Base-by-base conservation (phyloP, 2,329 filamentous ascomycete genomes). In the Xylariaceae sp. region DNA sequence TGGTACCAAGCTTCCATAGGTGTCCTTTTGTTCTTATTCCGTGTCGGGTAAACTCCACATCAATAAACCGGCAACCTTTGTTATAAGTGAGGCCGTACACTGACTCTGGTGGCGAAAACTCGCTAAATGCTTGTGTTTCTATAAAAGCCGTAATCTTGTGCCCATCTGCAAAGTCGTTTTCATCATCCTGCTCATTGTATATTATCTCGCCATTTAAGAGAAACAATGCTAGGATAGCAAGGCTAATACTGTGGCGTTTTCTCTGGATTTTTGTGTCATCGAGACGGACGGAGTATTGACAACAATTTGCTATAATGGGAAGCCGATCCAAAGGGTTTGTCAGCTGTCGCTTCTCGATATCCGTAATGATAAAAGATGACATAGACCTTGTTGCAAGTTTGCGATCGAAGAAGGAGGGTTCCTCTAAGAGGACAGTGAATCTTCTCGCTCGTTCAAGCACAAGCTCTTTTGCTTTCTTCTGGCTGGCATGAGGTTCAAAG, bases 71-170 rank as follows among this genome's bases (percentile, higher is more conserved):
- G 19, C 53, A 53, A 4, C 53, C 26, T 37, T 56, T 60, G 31
- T 60, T 56, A 26, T 34, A 60, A 4, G 48, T 61, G 24, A 54
- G 39, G 8, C 31, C 17, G 3, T 28, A 1, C 24, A 1, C 4
- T 23, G 6, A 14, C 5, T 3, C 84, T 88, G 75, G 56, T 12
- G 46, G 33, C 8, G 9, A 26, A 23, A 29, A 29, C n/a, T 9
- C n/a, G 36, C 43, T 23, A 12, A 55, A 54, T 4, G 41, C 28
- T n/a, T 47, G 26, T 4, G 16, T n/a, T 3, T 44, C 34, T 2
- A 59, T 29, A 23, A 51, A 55, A 3, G 17, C 1, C 5, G 44
- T 31, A 7, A 52, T 23, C 12, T 36, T 37, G 2, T 21, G 17
- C 21, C 2, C 24, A 16, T 12, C 24, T 12, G 24, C 16, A 9